phyloP scores from a whole-genome alignment of 2,329 filamentous ascomycete species.

The Hypoxylon sp. region DNA sequence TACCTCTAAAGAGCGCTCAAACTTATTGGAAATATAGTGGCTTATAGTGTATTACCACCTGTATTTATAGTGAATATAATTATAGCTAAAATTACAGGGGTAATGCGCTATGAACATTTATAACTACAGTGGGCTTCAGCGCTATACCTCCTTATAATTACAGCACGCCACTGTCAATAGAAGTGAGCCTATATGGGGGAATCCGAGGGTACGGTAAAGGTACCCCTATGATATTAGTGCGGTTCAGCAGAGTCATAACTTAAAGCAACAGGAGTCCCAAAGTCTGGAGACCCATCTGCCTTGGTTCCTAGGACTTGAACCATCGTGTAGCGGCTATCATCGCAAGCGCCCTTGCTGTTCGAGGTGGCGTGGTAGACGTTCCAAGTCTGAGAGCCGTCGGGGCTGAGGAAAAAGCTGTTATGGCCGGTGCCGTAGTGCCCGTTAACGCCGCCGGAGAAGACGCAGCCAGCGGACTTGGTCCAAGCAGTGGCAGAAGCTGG shows the following conservation, averaged over 20 bases:
- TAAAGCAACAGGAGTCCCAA: conserved; percentile 57
- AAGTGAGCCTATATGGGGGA: too few species aligned
- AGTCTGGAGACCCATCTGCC: conserved; percentile 66
- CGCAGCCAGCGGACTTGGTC: conserved; percentile 66
- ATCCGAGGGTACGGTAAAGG: too few species aligned
- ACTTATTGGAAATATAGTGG: too few species aligned
- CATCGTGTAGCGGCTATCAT: conserved; percentile 68
- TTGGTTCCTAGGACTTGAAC: conserved; percentile 66
- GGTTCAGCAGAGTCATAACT: conserved; percentile 22
- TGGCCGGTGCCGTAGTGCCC: conserved; percentile 71
- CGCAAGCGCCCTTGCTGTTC: conserved; percentile 65
- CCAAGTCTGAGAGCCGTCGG: conserved; percentile 68
- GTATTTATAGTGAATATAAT: too few species aligned
- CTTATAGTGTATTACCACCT: too few species aligned
- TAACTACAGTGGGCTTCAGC: too few species aligned
- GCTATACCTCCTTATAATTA: too few species aligned
- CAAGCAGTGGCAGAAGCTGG: conserved; percentile 62
- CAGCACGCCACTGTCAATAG: too few species aligned
- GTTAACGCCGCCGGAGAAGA: conserved; percentile 65
- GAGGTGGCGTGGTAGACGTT: conserved; percentile 70
- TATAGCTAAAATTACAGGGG: too few species aligned
- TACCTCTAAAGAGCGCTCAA: too few species aligned
- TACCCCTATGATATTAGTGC: neutral
- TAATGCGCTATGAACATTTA: too few species aligned
- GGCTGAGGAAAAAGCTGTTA: conserved; percentile 72